Evolutionary conservation across 2,329 filamentous ascomycete genomes (phyloP).

Genomic region (Epichloe sp.): DNA sequence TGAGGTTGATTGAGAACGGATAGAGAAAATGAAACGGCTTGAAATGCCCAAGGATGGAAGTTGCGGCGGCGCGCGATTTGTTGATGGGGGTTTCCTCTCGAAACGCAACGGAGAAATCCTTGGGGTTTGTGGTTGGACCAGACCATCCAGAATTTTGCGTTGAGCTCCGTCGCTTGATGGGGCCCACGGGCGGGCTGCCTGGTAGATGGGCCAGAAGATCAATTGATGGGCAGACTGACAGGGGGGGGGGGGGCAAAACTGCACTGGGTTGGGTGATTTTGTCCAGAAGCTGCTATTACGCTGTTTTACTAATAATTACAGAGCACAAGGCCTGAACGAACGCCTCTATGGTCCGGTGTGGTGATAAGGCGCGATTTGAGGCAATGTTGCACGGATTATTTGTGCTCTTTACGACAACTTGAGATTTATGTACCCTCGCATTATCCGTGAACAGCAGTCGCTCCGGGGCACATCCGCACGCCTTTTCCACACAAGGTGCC

Average conservation of each 20-base stretch:
- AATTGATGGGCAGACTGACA: not conserved
- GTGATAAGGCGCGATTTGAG: too few species aligned
- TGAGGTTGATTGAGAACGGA: slow-evolving; percentile 6
- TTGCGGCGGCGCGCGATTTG: slow-evolving; percentile 17
- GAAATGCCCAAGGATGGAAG: not conserved
- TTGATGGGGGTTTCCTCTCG: slow-evolving; percentile 17
- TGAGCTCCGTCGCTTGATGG: slow-evolving; percentile 25
- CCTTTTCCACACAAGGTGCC: too few species aligned
- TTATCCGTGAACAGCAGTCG: too few species aligned
- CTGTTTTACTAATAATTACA: too few species aligned
- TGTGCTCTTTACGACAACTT: too few species aligned
- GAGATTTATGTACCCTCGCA: too few species aligned
- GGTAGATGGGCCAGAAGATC: not conserved
- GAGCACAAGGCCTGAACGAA: too few species aligned
- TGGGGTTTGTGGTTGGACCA: slow-evolving; percentile 18
- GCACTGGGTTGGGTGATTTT: not conserved
- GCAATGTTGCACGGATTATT: too few species aligned
- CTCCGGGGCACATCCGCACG: too few species aligned
- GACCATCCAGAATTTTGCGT: slow-evolving; percentile 26
- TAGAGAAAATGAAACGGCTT: slow-evolving; percentile 8
- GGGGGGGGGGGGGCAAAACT: not conserved
- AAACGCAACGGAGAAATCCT: slow-evolving; percentile 20
- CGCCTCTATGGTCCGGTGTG: too few species aligned
- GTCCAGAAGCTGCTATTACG: not conserved
- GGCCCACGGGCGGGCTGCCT: not conserved